Evolutionary conservation across 768 basidiomycete genomes (phyloP).

Genomic region (Exsudoporus frostii): DNA sequence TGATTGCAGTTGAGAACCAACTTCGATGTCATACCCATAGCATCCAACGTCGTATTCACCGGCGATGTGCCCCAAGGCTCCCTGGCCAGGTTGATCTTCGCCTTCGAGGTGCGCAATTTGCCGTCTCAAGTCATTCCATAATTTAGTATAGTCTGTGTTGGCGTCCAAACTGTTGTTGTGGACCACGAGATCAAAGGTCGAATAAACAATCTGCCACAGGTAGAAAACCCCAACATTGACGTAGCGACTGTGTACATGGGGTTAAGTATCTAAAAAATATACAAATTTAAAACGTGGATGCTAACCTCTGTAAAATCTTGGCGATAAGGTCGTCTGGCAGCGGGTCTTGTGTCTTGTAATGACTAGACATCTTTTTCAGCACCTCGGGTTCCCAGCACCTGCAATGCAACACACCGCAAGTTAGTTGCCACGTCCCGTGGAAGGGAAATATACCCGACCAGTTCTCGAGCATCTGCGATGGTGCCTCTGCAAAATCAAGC

Average conservation of each 20-base stretch:
- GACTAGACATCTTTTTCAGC: conserved; percentile 69
- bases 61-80: conserved; percentile 67
- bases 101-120: conserved; percentile 64
- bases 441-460: conserved; percentile 44
- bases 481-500: conserved; percentile 81
- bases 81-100: conserved; percentile 64
- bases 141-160: conserved; percentile 58
- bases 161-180: conserved; percentile 40
- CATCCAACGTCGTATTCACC: conserved; percentile 68
- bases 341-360: conserved; percentile 69
- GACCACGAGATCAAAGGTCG: conserved; percentile 14
- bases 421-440: background rate
- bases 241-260: conserved; percentile 47
- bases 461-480: conserved; percentile 91
- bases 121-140: conserved; percentile 74
- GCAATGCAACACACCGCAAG: background rate
- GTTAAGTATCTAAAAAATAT: background rate
- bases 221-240: conserved; percentile 79
- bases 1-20: background rate
- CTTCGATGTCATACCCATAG: conserved; percentile 43
- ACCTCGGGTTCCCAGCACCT: conserved; percentile 82
- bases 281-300: background rate
- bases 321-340: conserved; percentile 65
- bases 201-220: conserved; percentile 67
- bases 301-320: conserved; percentile 71